These are phyloP conservation scores for Dictyostelium firmibasis DNA, from an alignment of 78 protist species.

Conservation along the genomic window DNA sequence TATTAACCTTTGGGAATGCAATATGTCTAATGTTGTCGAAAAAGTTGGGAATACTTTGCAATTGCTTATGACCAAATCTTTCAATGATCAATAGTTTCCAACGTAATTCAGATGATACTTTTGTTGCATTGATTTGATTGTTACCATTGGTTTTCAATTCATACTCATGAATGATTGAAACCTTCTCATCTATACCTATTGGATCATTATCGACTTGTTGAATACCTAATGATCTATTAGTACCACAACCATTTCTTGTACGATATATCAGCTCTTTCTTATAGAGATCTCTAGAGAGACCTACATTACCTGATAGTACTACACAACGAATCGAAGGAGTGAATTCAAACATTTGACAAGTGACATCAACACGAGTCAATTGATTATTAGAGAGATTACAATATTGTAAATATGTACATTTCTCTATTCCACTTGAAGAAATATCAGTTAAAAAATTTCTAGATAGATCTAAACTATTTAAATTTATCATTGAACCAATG, in stretches of 20 bases:
- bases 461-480: slow-evolving; percentile 13
- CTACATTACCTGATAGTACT: not conserved
- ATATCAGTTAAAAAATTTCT: slow-evolving; percentile 4
- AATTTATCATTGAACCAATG: slow-evolving; percentile 20
- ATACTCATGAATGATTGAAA: not conserved
- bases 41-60: slow-evolving; percentile 67
- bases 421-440: slow-evolving; percentile 12
- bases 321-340: slow-evolving; percentile 58
- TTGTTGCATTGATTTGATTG: not conserved
- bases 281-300: not conserved
- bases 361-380: not conserved
- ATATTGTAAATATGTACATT: slow-evolving; percentile 2
- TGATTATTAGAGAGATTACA: slow-evolving; percentile 7
- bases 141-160: not conserved
- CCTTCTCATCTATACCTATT: slow-evolving; percentile 27
- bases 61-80: slow-evolving; percentile 78
- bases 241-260: slow-evolving; percentile 64
- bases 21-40: not conserved
- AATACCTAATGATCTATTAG: slow-evolving; percentile 67
- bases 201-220: slow-evolving; percentile 33
- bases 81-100: slow-evolving; percentile 66
- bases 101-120: not conserved
- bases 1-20: not conserved
- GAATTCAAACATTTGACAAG: slow-evolving; percentile 7
- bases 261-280: slow-evolving; percentile 29